Base-by-base conservation (phyloP, 345 rosid species). In the Anacardium occidentale region DNA sequence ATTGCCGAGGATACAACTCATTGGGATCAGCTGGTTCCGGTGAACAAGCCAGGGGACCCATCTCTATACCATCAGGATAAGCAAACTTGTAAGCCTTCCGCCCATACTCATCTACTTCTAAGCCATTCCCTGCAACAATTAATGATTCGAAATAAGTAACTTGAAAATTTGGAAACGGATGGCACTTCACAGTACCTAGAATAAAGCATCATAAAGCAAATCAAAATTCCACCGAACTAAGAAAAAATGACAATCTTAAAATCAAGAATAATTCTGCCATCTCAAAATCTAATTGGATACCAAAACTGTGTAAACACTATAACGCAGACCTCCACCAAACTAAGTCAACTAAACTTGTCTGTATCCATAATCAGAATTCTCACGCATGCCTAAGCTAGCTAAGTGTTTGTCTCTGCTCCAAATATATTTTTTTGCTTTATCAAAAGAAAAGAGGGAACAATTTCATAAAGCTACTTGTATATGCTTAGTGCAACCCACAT, bases 91-190 rank as follows among this genome's bases (percentile, higher is more conserved):
- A 96, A 45, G 99, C 97, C 80, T 85, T 89, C 66, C 98, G 86
- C 25, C 93, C 99, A 89, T 96, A 96, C 79, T 93, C 99, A 75
- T 96, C 99, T 74, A 96, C 94, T 82, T 96, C 94, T 79, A 96
- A 82, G 79, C 99, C 98, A 81, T 93, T 96, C 77, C 99, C 99
- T 96, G 86, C 55, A 69, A 66, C 62, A 52, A 64, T 69, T 57
- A 47, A 72, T 53, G 4, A 22, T 84, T 68, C 22, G 57, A 67
- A 58, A 25, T 40, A 8, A 66, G 61, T 64, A 66, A 34, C 32
- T 29, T 29, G 7, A 76, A 55, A 57, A 40, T 42, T n/a, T 10
- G 58, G 55, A 71, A 8, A 18, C 75, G 20, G 17, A 50, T n/a
- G 64, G 40, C 32, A 29, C 1, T 29, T 29, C 2, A 3, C n/a